Evolutionary conservation across 1,139 yeast genomes (phyloP), one percentile per base, ranked within the genome.

Genomic region (Schizosaccharomyces versatilis): DNA sequence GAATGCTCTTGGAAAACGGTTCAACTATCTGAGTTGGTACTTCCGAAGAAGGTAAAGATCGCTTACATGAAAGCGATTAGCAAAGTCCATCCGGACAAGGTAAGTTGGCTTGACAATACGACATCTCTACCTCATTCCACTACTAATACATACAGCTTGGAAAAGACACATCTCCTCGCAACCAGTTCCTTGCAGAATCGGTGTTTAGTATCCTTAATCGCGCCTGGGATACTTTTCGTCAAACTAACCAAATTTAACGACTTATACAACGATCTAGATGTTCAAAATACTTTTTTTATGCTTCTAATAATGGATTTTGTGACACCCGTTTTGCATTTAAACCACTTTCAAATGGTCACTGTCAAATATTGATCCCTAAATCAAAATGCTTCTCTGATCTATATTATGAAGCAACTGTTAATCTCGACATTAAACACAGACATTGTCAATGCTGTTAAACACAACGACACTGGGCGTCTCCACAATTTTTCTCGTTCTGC

Each of bases 21-120:
- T 36, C 67, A 79, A 0, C 67, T 81, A 60, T 75, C 81, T 14
- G 97, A 90, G 57, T 71, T 93, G 58, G 90, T 90, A 61, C 70
- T 88, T 61, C 88, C 94, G n/a, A 86, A 85, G 62, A 86, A 83
- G 65, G 97, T 88, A 51, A 88, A 90, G 66, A 70, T 88, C 52
- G 73, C 73, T 40, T 93, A 90, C 67, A 77, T 93, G 88, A 90
- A 85, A 66, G 97, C 95, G 0, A 93, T 86, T 48, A 80, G 95
- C 40, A 78, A 81, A 61, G 85, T 93, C 6, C 99, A 93, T 65
- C 98, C 98, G 0, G 98, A 93, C 66, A 93, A 93, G 56, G 54
- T 56, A 10, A 8, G 38, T 14, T 9, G 24, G 9, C 9, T n/a
- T 41, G 15, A 32, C 17, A 12, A 41, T 12, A 14, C 17, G 38